Base-by-base conservation (phyloP, 805 yeast genomes). In the Ogataea henricii region DNA sequence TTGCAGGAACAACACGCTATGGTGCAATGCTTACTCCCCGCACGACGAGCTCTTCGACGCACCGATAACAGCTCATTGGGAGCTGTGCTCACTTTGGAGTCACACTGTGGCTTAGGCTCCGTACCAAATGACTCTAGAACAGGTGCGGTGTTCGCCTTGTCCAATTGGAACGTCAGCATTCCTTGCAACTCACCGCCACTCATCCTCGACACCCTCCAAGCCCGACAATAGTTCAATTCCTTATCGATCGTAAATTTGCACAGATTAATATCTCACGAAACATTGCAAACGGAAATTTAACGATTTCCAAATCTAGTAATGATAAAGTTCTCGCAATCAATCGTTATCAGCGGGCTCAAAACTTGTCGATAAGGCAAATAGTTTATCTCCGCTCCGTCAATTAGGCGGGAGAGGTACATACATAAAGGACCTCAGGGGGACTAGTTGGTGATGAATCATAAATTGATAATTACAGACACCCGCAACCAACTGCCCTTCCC, bases 1-100 rank as follows among this genome's bases (percentile, higher is more conserved):
- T 80, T 71, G 55, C 83, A 78, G 30, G 77, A 58, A 50, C 74
- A 76, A 54, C 83, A 79, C 1, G 82, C 81, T 2, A 78, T 72
- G 42, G 73, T 72, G 26, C 60, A 68, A 39, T 68, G 69, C 33
- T 63, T 64, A 2, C 59, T 49, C 6, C 37, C 38, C 8, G 39
- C 3, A 2, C 32, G 21, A 23, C 45, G 37, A 23, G 17, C 34
- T 29, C 25, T 27, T 9, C 23, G 42, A 39, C 32, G 42, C 13
- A 26, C 16, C 3, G 42, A 39, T 13, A 39, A 17, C 33, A 16
- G 32, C 9, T 26, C 20, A 18, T 39, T 39, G n/a, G 33, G 32
- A 13, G 33, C 14, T 14, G 26, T 12, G 20, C 18, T 39, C n/a
- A 26, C 10, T 13, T 14, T 16, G 14, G 33, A 13, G 14, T 25